Evolutionary conservation across 257 asterid genomes (phyloP).

Genomic region (Solanum chmielewskii): DNA sequence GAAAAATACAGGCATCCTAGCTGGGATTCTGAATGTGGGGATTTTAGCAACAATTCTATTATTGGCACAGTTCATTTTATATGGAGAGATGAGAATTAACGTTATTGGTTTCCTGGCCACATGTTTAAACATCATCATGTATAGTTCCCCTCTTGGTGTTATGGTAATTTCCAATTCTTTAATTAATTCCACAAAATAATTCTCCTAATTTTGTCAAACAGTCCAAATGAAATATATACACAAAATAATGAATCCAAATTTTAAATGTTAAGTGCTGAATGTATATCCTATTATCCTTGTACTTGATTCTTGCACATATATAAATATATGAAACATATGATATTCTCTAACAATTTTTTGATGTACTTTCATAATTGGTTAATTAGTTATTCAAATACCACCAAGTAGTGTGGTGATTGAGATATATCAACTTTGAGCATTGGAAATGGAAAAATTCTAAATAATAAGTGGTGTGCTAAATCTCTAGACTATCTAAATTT

Average conservation of each 20-base stretch:
- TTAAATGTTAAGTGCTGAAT: not conserved
- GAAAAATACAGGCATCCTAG: conserved; percentile 27
- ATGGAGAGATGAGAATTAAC: conserved; percentile 33
- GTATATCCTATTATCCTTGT: too few species aligned
- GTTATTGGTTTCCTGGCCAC: conserved; percentile 49
- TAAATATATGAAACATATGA: too few species aligned
- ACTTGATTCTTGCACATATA: not conserved
- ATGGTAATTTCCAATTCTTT: conserved; percentile 27
- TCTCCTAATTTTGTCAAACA: not conserved
- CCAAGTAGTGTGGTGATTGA: not conserved
- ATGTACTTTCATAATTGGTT: not conserved
- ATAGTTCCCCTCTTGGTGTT: conserved; percentile 71
- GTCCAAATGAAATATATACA: not conserved
- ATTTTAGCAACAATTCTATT: conserved; percentile 23
- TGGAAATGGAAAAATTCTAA: not conserved
- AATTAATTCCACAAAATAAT: not conserved
- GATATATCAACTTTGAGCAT: not conserved
- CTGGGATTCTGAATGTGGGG: conserved; percentile 39
- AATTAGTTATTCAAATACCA: not conserved
- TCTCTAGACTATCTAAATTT: not conserved
- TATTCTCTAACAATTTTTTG: not conserved
- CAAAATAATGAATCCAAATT: too few species aligned
- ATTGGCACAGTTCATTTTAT: conserved; percentile 20
- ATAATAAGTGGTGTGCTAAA: not conserved
- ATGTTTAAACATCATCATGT: conserved; percentile 66